Evolutionary conservation across 495 filamentous ascomycete genomes (phyloP), one percentile per base, ranked within the genome.

Genomic region (Talaromyces nanjingensis): DNA sequence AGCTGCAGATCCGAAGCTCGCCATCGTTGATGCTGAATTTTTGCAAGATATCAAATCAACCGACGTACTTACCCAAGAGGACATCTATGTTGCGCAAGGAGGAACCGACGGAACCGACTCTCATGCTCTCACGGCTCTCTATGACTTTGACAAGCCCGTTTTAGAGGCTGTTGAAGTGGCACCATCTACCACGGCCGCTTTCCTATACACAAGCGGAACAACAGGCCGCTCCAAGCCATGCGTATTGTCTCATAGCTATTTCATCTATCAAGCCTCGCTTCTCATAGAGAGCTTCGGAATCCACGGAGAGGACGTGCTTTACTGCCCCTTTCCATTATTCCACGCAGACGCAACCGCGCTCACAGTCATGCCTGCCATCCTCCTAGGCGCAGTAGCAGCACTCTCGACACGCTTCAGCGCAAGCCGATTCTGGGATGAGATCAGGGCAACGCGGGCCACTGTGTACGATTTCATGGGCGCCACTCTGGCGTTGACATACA

Each of bases 291-390:
- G 55, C 55, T 58, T 58, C 27, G 55, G 55, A 58, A 58, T 58
- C 24, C 55, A 58, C 55, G 55, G 25, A n/a, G 55, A 58, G 55
- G 55, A 58, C 25, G 55, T 58, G 27, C 55, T 58, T 27, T 58
- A 58, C 27, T 58, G 55, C 31, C 55, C 55, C 27, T 58, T 58
- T 29, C 55, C 55, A 58, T 29, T 58, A 29, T 58, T 58, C 27
- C 55, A 58, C 55, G 55, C 55, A 58, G 55, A 58, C 55, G 55
- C 55, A 58, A 58, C 55, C 25, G 55, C 55, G 71, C 55, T 58
- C 55, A 58, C 55, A 31, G 27, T 58, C n/a, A 34, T 58, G n/a
- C 55, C 55, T 34, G 55, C 55, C 55, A 58, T 58, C 27, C 55
- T 58, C 55, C 55, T 58, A 33, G 55, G 55, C 18, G 55, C 55